phyloP scores from a whole-genome alignment of 2,329 filamentous ascomycete genomes.

The Paecilomyces sp. region DNA sequence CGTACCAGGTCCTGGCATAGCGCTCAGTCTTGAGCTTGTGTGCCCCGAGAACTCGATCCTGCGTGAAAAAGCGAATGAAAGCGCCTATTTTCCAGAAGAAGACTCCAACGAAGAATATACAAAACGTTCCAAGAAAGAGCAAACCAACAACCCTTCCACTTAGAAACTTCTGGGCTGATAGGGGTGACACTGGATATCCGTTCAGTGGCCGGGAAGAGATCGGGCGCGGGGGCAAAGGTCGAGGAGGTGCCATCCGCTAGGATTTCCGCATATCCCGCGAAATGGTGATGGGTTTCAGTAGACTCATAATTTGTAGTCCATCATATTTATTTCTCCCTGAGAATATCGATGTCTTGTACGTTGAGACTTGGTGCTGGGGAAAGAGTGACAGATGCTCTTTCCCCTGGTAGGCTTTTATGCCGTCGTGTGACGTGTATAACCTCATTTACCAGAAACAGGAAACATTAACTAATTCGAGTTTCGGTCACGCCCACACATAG shows the following conservation, averaged over 20 bases:
- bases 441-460: not conserved
- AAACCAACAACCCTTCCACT: constrained; percentile 22
- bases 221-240: constrained; percentile 16
- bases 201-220: constrained; percentile 18
- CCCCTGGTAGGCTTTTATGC: not conserved
- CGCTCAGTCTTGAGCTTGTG: constrained; percentile 24
- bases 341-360: not conserved
- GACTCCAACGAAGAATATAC: constrained; percentile 30
- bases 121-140: constrained; percentile 28
- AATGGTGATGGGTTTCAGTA: not conserved
- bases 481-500: not conserved
- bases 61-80: constrained; percentile 29
- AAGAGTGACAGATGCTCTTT: not conserved
- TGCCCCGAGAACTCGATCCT: constrained; percentile 21
- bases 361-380: not conserved
- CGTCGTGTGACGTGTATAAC: not conserved
- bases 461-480: not conserved
- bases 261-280: not conserved
- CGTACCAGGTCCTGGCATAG: constrained; percentile 36
- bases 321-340: not conserved
- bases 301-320: not conserved
- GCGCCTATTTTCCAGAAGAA: constrained; percentile 32
- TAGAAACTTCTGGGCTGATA: constrained; percentile 18
- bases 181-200: constrained; percentile 13
- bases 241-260: constrained; percentile 23